Evolutionary conservation across 2,329 filamentous ascomycete genomes (phyloP).

Genomic region (Colletotrichum orbiculare): DNA sequence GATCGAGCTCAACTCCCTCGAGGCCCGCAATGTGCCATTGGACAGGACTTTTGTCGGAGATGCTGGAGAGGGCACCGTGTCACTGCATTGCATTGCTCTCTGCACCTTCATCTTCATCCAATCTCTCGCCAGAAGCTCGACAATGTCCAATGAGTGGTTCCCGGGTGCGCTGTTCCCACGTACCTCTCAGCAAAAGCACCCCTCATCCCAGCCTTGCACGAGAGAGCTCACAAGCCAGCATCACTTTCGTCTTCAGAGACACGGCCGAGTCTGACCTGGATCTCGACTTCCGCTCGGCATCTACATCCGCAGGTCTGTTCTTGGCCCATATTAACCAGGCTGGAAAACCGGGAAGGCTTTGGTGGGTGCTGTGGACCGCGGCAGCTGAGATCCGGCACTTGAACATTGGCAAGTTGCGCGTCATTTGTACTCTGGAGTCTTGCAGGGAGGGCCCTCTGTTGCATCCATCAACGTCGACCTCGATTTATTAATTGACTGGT

Average conservation of each 20-base stretch:
- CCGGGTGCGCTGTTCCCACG: not conserved
- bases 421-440: not conserved
- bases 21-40: slow-evolving; percentile 17
- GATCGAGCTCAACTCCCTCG: slow-evolving; percentile 32
- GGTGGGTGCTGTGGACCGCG: slow-evolving; percentile 10
- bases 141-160: slow-evolving; percentile 10
- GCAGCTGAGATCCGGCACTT: slow-evolving; percentile 19
- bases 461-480: slow-evolving; percentile 2
- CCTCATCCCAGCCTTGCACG: no score
- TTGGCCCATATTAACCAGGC: slow-evolving; percentile 35
- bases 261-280: not conserved
- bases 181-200: no score
- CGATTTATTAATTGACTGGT: slow-evolving; percentile 17
- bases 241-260: no score
- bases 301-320: slow-evolving; percentile 12
- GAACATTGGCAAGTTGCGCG: slow-evolving; percentile 19
- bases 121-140: not conserved
- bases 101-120: slow-evolving; percentile 4
- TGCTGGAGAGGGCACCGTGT: slow-evolving; percentile 18
- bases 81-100: slow-evolving; percentile 2
- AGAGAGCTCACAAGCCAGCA: no score
- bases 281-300: slow-evolving; percentile 30
- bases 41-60: slow-evolving; percentile 33
- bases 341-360: slow-evolving; percentile 25
- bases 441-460: no score